phyloP scores from a whole-genome alignment of 805 yeast species.

The Candida sakaeoensis region DNA sequence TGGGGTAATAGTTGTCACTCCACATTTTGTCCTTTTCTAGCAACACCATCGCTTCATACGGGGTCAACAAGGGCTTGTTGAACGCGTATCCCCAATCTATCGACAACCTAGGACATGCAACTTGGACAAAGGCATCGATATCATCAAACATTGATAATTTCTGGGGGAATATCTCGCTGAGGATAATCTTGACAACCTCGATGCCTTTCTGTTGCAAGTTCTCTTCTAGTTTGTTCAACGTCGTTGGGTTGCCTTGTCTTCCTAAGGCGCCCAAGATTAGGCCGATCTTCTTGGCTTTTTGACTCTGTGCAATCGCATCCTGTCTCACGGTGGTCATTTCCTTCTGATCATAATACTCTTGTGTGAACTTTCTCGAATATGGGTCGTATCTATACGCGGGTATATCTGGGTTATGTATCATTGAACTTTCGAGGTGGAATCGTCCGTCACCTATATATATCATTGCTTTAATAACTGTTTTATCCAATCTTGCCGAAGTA shows the following conservation, averaged over 20 bases:
- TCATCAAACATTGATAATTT: constrained; percentile 90
- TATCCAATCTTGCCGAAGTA: constrained; percentile 79
- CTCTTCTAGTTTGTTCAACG: constrained; percentile 63
- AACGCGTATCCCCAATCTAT: constrained; percentile 99
- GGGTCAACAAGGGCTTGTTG: constrained; percentile 84
- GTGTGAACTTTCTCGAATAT: constrained; percentile 84
- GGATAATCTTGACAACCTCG: constrained; percentile 71
- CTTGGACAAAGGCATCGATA: constrained; percentile 93
- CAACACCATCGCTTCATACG: constrained; percentile 94
- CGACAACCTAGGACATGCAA: constrained; percentile 93
- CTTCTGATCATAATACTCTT: constrained; percentile 82
- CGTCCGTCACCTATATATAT: constrained; percentile 94
- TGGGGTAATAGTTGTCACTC: constrained; percentile 70
- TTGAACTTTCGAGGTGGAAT: constrained; percentile 90
- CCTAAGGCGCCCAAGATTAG: constrained; percentile 90
- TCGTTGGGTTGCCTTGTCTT: constrained; percentile 85
- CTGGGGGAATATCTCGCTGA: constrained; percentile 91
- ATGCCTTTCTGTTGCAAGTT: constrained; percentile 53
- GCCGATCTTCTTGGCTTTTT: constrained; percentile 64
- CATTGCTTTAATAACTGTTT: constrained; percentile 68
- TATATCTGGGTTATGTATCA: constrained; percentile 93
- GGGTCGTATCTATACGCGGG: constrained; percentile 96
- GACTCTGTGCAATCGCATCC: constrained; percentile 68
- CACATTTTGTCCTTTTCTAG: constrained; percentile 68
- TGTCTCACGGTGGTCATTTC: constrained; percentile 73